Evolutionary conservation across 257 asterid genomes (phyloP).

Genomic region (Solanum dulcamara): DNA sequence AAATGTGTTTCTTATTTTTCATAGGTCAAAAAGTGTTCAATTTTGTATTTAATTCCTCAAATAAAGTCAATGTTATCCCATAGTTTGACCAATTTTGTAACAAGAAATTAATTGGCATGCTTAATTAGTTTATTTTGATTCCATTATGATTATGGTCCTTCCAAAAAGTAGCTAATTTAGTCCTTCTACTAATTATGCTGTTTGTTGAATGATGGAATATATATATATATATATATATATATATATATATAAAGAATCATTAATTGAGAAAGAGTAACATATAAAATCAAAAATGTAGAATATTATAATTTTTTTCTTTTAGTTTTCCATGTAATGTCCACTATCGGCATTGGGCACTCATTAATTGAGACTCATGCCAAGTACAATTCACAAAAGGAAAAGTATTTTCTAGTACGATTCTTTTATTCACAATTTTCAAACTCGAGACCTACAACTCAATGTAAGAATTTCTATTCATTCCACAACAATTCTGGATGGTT

Average conservation of each 20-base stretch:
- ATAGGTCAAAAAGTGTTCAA: neutral
- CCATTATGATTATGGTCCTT: neutral
- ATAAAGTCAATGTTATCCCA: neutral
- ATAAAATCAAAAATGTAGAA: neutral
- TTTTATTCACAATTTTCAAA: neutral
- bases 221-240: no score
- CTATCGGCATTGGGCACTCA: fast-evolving
- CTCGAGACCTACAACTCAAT: neutral
- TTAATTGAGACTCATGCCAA: fast-evolving
- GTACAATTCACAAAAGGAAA: neutral
- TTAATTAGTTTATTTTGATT: neutral
- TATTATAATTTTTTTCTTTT: neutral
- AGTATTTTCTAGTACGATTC: neutral
- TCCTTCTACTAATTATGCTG: neutral
- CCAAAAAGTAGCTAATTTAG: neutral
- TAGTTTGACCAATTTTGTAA: neutral
- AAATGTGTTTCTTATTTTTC: neutral
- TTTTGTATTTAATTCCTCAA: neutral
- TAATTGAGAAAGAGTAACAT: neutral
- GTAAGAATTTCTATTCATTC: neutral
- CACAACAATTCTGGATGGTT: neutral
- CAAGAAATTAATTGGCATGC: neutral
- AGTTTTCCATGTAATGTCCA: neutral
- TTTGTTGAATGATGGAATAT: neutral
- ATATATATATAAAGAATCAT: no score